phyloP scores from a whole-genome alignment of 129 eudicot genomes.

The Deinandra increscens region DNA sequence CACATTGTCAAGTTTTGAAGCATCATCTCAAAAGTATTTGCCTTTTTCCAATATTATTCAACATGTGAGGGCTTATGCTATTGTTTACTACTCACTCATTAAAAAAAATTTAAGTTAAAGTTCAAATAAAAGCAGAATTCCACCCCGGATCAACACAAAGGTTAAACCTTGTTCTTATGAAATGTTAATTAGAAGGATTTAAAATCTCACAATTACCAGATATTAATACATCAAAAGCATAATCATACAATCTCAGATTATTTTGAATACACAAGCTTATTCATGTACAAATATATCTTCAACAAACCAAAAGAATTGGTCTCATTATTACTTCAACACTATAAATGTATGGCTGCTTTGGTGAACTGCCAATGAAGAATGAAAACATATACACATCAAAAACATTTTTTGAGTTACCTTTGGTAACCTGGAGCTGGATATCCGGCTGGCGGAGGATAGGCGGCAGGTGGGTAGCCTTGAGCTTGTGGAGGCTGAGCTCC shows the following conservation, averaged over 20 bases:
- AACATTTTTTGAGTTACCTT: slow-evolving; percentile 25
- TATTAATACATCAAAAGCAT: neutral
- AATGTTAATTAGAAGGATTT: neutral
- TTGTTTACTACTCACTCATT: too few relatives aligned
- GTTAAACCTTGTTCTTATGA: too few relatives aligned
- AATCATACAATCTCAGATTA: neutral
- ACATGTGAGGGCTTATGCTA: too few relatives aligned
- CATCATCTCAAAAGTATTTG: too few relatives aligned
- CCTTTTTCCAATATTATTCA: too few relatives aligned
- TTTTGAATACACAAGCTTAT: slow-evolving; percentile 19
- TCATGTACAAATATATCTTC: slow-evolving; percentile 27
- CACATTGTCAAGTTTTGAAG: too few relatives aligned
- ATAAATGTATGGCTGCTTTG: neutral
- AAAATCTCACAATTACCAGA: neutral
- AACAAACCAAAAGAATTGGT: slow-evolving; percentile 22
- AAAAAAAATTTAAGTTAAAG: too few relatives aligned
- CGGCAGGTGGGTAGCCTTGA: slow-evolving; percentile 52
- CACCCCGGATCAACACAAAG: too few relatives aligned
- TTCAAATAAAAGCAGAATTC: too few relatives aligned
- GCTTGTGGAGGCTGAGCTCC: slow-evolving; percentile 26
- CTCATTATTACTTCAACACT: neutral
- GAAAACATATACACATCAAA: slow-evolving; percentile 15
- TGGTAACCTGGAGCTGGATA: slow-evolving; percentile 52
- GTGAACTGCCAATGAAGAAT: slow-evolving; percentile 10
- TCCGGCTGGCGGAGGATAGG: slow-evolving; percentile 39